phyloP scores from a whole-genome alignment of 768 basidiomycete genomes.

The Hypsizygus marmoreus region DNA sequence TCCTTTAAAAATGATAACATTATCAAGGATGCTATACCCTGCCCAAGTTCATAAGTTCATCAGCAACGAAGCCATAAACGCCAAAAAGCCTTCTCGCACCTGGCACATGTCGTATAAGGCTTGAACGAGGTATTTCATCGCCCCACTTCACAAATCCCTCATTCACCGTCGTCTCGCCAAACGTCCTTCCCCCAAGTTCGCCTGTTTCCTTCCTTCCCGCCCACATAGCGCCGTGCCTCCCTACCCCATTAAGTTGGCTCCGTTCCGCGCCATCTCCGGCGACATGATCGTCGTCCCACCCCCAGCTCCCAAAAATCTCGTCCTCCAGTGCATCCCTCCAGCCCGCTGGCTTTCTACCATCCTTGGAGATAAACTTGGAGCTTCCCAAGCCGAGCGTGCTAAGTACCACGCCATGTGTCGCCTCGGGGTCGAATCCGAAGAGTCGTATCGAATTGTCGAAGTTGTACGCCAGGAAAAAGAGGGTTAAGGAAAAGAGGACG shows the following conservation, averaged over 20 bases:
- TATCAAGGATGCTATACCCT: conserved; percentile 87
- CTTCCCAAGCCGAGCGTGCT: conserved; percentile 41
- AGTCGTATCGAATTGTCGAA: conserved; percentile 63
- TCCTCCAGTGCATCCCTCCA: conserved; percentile 62
- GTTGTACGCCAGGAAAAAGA: conserved; percentile 76
- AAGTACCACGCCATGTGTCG: conserved; percentile 38
- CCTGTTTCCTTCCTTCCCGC: conserved; percentile 32
- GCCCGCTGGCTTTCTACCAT: conserved; percentile 51
- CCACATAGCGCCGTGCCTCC: conserved; percentile 49
- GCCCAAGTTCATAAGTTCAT: conserved; percentile 1
- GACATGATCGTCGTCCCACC: conserved; percentile 61
- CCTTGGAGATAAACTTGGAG: conserved; percentile 36
- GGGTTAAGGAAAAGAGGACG: conserved; percentile 61
- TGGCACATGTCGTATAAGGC: conserved; percentile 62
- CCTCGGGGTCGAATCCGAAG: conserved; percentile 45
- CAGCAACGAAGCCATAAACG: background rate
- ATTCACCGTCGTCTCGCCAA: conserved; percentile 44
- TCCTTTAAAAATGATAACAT: conserved; percentile 73
- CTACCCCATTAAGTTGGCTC: conserved; percentile 42
- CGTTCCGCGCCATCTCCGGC: conserved; percentile 56
- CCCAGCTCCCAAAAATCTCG: conserved; percentile 70
- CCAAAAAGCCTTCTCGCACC: conserved; percentile 42
- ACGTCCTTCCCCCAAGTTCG: conserved; percentile 22
- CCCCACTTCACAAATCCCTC: conserved; percentile 61
- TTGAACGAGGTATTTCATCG: conserved; percentile 54